Evolutionary conservation across 495 filamentous ascomycete genomes (phyloP).

Genomic region (Penicillium salamii): DNA sequence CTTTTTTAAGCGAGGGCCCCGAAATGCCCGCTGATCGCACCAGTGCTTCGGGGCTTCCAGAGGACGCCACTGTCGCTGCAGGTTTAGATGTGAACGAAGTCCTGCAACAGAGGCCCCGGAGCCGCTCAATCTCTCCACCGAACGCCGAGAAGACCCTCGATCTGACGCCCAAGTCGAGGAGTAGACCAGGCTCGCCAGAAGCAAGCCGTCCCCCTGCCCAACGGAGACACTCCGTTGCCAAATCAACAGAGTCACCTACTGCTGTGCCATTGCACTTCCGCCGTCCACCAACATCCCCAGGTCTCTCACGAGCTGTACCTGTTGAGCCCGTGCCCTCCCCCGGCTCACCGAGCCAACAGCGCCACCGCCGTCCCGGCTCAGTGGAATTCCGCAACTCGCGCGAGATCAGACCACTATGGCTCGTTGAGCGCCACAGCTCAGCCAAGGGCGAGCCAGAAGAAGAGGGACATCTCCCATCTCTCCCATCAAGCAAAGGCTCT

Average conservation of each 20-base stretch:
- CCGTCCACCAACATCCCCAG: conserved; percentile 41
- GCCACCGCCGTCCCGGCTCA: conserved; percentile 42
- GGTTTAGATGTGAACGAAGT: conserved; percentile 20
- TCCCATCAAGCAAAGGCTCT: conserved; percentile 49
- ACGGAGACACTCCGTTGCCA: conserved; percentile 32
- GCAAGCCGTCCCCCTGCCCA: conserved; percentile 11
- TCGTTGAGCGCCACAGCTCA: conserved; percentile 46
- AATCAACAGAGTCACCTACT: conserved; percentile 42
- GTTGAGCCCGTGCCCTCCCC: conserved; percentile 23
- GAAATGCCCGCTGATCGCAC: conserved; percentile 31
- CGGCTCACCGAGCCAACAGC: conserved; percentile 32
- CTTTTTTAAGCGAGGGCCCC: conserved; percentile 52
- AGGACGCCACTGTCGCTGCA: conserved; percentile 13
- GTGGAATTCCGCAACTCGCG: conserved; percentile 46
- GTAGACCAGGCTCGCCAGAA: conserved; percentile 39
- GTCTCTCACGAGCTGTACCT: conserved; percentile 34
- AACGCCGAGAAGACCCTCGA: conserved; percentile 30
- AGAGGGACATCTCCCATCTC: conserved; percentile 43
- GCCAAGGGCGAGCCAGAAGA: conserved; percentile 35
- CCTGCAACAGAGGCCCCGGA: conserved; percentile 30
- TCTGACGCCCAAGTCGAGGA: conserved; percentile 32
- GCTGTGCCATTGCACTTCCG: conserved; percentile 51
- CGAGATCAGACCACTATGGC: conserved; percentile 49
- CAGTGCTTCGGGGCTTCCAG: conserved; percentile 38
- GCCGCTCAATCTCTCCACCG: conserved; percentile 37